A percentile compares a stretch with the other conserved stretches of the same genome.
phyloP scores from a whole-genome alignment of 2,329 filamentous ascomycete species.

The Fusarium agapanthi region DNA sequence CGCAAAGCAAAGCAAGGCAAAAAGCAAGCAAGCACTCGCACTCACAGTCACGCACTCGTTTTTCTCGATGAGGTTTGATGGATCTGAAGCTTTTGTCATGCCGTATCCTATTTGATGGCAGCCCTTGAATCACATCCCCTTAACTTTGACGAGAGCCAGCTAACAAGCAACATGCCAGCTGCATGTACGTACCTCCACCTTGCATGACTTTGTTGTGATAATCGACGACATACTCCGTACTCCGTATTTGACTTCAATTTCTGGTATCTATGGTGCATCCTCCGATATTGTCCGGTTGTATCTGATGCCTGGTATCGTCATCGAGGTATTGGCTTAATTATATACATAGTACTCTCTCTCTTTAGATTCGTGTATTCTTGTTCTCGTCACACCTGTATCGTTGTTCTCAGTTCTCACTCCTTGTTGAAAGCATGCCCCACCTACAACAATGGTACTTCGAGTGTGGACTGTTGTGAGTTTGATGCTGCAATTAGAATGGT shows the following conservation, averaged over 20 bases:
- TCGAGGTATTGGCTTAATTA: not conserved
- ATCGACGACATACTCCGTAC: not conserved
- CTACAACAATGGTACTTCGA: not conserved
- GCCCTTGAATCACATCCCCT: conserved; percentile 4
- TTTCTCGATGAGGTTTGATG: conserved; percentile 20
- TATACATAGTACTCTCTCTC: not conserved
- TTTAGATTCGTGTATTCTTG: conserved; percentile 2
- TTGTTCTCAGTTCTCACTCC: conserved; percentile 6
- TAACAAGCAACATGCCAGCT: conserved; percentile 30
- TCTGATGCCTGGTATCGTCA: not conserved
- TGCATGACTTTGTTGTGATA: not conserved
- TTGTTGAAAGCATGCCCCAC: not conserved
- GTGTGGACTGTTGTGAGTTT: not conserved
- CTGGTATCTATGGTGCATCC: conserved; percentile 9
- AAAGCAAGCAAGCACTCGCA: not conserved
- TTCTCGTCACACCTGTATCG: conserved; percentile 2
- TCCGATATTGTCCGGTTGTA: conserved; percentile 12
- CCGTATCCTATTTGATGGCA: conserved; percentile 18
- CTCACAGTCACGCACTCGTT: not conserved
- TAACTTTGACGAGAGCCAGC: conserved; percentile 12
- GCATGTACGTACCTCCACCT: not conserved
- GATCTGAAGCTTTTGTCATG: conserved; percentile 26
- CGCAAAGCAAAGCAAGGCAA: conserved; percentile 11
- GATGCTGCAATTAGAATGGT: not conserved
- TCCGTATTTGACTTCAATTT: not conserved